Evolutionary conservation across 306 rosid genomes (phyloP).

Genomic region (Crataegus laevigata): DNA sequence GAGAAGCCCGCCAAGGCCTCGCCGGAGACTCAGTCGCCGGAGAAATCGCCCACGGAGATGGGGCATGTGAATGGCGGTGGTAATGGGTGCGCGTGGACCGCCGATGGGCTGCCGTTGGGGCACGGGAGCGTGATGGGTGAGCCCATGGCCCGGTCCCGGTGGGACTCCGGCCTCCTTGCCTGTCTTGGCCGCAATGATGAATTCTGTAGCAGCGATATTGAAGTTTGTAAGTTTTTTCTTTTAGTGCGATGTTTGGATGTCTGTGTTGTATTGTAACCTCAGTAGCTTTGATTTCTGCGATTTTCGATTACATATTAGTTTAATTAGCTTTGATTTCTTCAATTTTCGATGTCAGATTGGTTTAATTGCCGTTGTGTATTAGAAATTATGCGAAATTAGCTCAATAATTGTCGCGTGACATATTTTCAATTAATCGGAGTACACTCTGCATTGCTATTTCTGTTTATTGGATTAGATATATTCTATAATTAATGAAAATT

Average conservation of each 20-base stretch:
- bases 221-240: slow-evolving; percentile 70
- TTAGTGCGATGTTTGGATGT: background rate
- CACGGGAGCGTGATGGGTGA: slow-evolving; percentile 87
- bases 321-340: background rate
- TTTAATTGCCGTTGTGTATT: background rate
- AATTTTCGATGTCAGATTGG: background rate
- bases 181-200: slow-evolving; percentile 87
- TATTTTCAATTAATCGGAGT: background rate
- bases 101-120: slow-evolving; percentile 58
- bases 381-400: background rate
- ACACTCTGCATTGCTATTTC: background rate
- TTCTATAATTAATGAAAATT: background rate
- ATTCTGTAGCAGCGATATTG: slow-evolving; percentile 90
- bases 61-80: slow-evolving; percentile 11
- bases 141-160: slow-evolving; percentile 62
- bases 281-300: background rate
- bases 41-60: slow-evolving; percentile 13
- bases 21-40: background rate
- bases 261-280: background rate
- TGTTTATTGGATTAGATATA: background rate
- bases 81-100: slow-evolving; percentile 58
- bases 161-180: slow-evolving; percentile 67
- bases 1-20: slow-evolving; percentile 6
- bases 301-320: background rate
- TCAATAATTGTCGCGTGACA: background rate